These are phyloP conservation scores for Colletotrichum coccodes DNA, from an alignment of 2,329 filamentous ascomycete species.

Conservation along the genomic window DNA sequence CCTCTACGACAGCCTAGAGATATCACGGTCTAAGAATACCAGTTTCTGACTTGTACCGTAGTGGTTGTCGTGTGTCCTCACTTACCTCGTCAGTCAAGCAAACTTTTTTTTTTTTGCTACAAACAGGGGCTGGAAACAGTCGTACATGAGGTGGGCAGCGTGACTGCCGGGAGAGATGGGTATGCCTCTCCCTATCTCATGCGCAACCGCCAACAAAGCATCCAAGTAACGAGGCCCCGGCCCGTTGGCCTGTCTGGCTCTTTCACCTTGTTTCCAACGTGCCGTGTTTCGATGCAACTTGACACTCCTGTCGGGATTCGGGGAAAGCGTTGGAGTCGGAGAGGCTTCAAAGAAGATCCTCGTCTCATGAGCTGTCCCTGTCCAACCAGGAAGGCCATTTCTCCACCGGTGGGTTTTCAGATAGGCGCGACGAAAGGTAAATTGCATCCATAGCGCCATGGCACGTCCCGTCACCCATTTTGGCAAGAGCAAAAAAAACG, in stretches of 20 bases:
- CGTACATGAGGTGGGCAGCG: conserved; percentile 22
- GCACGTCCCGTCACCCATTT: conserved; percentile 1
- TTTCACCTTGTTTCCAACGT: neutral
- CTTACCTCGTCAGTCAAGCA: too few species aligned
- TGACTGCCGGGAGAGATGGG: conserved; percentile 25
- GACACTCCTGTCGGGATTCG: neutral
- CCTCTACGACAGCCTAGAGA: neutral
- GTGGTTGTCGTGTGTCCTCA: too few species aligned
- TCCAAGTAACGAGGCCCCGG: neutral
- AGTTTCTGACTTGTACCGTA: neutral
- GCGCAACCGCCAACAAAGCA: neutral
- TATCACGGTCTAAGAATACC: conserved; percentile 17
- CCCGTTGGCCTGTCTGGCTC: neutral
- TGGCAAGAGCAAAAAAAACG: neutral
- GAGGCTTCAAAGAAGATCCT: neutral
- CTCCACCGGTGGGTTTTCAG: neutral
- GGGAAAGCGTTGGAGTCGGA: neutral
- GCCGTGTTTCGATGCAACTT: neutral
- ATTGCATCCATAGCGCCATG: conserved; percentile 6
- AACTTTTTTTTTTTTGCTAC: neutral
- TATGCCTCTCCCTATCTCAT: conserved; percentile 23
- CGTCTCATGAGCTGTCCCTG: neutral
- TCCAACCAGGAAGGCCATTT: neutral
- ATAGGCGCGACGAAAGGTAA: conserved; percentile 1
- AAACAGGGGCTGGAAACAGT: conserved; percentile 21